Evolutionary conservation across 345 rosid species (phyloP).

Genomic region (Clausena lansium): DNA sequence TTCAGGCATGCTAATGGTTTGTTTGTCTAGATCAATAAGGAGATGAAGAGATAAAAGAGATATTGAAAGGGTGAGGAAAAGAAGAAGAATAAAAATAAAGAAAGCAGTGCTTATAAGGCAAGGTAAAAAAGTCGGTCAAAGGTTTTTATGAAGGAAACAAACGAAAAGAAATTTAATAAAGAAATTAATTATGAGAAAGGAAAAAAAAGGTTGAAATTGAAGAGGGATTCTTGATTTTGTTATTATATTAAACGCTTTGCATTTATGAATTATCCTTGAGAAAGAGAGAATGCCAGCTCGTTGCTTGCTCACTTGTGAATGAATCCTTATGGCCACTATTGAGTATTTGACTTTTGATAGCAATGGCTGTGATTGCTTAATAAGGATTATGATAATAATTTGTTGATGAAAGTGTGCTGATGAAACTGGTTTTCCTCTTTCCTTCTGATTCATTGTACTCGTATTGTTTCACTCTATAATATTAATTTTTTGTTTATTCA

Average conservation of each 20-base stretch:
- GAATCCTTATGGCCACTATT: background rate
- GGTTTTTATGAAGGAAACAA: constrained; percentile 15
- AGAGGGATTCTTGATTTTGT: constrained; percentile 11
- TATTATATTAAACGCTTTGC: background rate
- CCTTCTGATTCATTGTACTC: background rate
- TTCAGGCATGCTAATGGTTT: constrained; percentile 46
- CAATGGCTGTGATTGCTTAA: background rate
- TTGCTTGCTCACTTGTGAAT: constrained; percentile 13
- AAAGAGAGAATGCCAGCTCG: background rate
- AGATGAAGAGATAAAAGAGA: constrained; percentile 9
- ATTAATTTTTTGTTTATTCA: too few relatives aligned
- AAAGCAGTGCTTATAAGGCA: constrained; percentile 35
- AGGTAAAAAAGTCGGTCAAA: constrained; percentile 37
- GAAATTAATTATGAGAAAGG: background rate
- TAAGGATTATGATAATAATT: background rate
- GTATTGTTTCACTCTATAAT: too few relatives aligned
- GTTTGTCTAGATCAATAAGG: constrained; percentile 7
- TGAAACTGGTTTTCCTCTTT: background rate
- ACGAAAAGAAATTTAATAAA: background rate
- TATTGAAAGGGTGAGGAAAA: constrained; percentile 25
- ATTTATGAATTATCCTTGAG: constrained; percentile 1
- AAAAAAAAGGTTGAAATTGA: background rate
- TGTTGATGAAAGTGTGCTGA: background rate
- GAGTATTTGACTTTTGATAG: constrained; percentile 8
- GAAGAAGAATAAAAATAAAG: constrained; percentile 24